Conservation (phyloP, 2,329 filamentous ascomycete genomes). For the Claviceps sorghi region DNA sequence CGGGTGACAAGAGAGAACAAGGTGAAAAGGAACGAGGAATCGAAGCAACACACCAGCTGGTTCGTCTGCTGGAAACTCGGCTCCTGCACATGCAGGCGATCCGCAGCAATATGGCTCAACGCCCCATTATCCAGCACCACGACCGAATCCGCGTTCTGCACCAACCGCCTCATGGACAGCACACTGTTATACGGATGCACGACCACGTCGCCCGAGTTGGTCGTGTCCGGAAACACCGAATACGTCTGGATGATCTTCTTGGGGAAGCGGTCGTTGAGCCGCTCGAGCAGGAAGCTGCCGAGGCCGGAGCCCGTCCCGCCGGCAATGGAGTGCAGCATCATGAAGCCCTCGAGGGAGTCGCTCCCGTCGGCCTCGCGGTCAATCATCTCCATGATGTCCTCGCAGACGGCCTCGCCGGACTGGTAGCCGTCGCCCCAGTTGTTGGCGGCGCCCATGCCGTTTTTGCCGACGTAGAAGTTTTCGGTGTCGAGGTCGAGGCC, state of each 20-base stretch:
- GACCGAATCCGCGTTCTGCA: slow-evolving; percentile 93
- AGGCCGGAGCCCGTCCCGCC: slow-evolving; percentile 94
- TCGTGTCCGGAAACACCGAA: slow-evolving; percentile 92
- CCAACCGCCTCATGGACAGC: slow-evolving; percentile 76
- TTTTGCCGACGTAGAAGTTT: slow-evolving; percentile 94
- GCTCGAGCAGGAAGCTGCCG: slow-evolving; percentile 85
- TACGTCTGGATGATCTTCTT: slow-evolving; percentile 99
- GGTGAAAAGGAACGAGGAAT: not conserved
- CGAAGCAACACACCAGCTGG: slow-evolving; percentile 49
- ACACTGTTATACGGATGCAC: slow-evolving; percentile 98
- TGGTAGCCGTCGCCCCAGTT: slow-evolving; percentile 98
- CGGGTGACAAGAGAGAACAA: too few species aligned
- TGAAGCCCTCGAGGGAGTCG: slow-evolving; percentile 96
- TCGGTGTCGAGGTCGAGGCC: too few species aligned
- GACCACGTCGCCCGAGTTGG: slow-evolving; percentile 75
- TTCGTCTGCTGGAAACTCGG: slow-evolving; percentile 97
- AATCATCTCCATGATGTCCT: slow-evolving; percentile 99
- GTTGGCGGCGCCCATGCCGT: slow-evolving; percentile 86
- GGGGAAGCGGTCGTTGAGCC: slow-evolving; percentile 91
- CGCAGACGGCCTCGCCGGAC: slow-evolving; percentile 77
- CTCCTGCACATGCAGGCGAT: slow-evolving; percentile 85
- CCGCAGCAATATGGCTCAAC: slow-evolving; percentile 81
- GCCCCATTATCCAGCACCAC: slow-evolving; percentile 96
- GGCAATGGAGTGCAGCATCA: slow-evolving; percentile 96
- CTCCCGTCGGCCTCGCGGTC: slow-evolving; percentile 96